These are phyloP conservation scores for Penicillium cataractarum DNA, from an alignment of 495 filamentous ascomycete species.

Conservation along the genomic window DNA sequence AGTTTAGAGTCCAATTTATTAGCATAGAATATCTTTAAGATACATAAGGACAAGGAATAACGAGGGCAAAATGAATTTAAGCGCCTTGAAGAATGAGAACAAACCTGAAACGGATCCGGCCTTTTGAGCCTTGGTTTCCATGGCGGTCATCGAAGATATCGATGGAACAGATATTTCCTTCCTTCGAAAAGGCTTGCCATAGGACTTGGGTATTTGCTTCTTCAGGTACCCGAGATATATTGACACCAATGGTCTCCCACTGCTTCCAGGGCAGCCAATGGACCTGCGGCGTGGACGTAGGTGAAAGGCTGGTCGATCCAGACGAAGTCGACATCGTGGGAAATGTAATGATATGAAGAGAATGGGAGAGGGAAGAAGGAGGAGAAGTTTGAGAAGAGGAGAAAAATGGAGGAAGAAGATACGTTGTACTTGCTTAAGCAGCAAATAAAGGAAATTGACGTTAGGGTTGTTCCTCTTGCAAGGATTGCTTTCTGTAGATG, in stretches of 20 bases:
- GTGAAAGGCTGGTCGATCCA: not conserved
- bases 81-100: conserved; percentile 3
- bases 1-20: conserved; percentile 8
- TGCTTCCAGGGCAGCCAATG: conserved; percentile 34
- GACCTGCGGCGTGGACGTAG: not conserved
- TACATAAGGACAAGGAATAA: not conserved
- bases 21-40: not conserved
- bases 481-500: too few species aligned
- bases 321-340: not conserved
- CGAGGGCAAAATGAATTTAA: not conserved
- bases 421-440: not conserved
- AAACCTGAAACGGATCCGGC: conserved; percentile 50
- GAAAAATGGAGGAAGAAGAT: not conserved
- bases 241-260: conserved; percentile 45
- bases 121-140: conserved; percentile 31
- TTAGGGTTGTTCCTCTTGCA: too few species aligned
- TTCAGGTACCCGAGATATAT: conserved; percentile 36
- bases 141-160: conserved; percentile 46
- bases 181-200: conserved; percentile 41
- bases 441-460: not conserved
- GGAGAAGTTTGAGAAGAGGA: not conserved
- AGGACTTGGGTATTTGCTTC: conserved; percentile 38
- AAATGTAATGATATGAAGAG: not conserved
- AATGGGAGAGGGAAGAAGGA: not conserved
- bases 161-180: conserved; percentile 48